Evolutionary conservation across 441 rosid species (phyloP).

Genomic region (Eutrema salsugineum): DNA sequence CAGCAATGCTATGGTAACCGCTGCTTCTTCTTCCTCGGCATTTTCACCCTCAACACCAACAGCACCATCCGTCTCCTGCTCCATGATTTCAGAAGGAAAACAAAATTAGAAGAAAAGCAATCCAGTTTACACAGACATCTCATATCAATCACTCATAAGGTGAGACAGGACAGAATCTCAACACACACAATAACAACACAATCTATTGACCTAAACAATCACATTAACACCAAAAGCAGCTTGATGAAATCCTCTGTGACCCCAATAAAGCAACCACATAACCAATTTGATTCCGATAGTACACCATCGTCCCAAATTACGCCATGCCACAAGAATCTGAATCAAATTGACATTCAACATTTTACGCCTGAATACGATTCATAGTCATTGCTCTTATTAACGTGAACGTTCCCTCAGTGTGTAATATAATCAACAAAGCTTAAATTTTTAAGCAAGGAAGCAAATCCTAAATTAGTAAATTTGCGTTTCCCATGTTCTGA

Average conservation of each 20-base stretch:
- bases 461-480: not conserved
- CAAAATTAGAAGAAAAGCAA: slow-evolving; percentile 10
- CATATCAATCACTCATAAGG: not conserved
- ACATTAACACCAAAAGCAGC: not conserved
- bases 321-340: not conserved
- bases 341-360: not conserved
- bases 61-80: slow-evolving; percentile 68
- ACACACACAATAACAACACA: not conserved
- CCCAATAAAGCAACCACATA: not conserved
- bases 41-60: slow-evolving; percentile 39
- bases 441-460: not conserved
- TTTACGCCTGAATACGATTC: not conserved
- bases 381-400: not conserved
- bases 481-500: not conserved
- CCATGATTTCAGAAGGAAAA: slow-evolving; percentile 27
- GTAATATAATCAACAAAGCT: slow-evolving; percentile 7
- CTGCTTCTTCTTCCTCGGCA: slow-evolving; percentile 47
- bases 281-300: not conserved
- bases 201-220: not conserved
- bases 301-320: not conserved
- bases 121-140: not conserved
- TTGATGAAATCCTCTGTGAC: not conserved
- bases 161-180: not conserved
- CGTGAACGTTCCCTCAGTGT: not conserved
- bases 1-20: slow-evolving; percentile 42